Base-by-base conservation (phyloP, 768 basidiomycete species). In the Mycena vulgaris region DNA sequence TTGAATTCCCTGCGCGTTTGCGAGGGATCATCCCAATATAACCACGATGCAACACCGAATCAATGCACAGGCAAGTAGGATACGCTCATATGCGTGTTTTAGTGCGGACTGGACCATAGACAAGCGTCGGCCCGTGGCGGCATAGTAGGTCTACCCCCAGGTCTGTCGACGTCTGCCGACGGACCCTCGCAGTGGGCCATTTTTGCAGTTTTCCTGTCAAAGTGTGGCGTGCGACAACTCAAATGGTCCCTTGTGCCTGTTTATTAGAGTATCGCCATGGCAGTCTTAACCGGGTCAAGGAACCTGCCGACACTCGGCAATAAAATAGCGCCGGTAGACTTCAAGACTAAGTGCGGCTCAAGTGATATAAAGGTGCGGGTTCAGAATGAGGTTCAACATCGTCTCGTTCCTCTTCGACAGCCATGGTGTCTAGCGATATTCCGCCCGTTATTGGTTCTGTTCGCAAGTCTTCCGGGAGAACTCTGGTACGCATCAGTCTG, bases 381-480 rank as follows among this genome's bases (percentile, higher is more conserved):
- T 53, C 51, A 53, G 33, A 53, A 53, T 53, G 51, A 53, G 51
- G 51, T n/a, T 53, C 51, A 53, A 5, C 51, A 53, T 31, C 28
- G 51, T 33, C 51, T 53, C 14, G 3, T 53, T 19, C 51, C 51
- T 53, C 51, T 53, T 53, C 51, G 51, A 33, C 51, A 53, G 51
- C 51, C 51, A 53, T 53, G 51, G 51, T 33, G 51, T n/a, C n/a
- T n/a, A 19, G 23, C 23, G 30, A 53, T 33, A 53, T 53, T 31
- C 27, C 25, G 11, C 27, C 27, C 49, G 49, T 51, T 33, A 53
- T 53, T 53, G 51, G 51, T 53, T 14, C 28, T 33, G 51, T 53
- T 53, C 51, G 30, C 31, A 16, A 31, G 49, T 51, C 27, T 30
- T 28, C 49, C 49, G 51, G 51, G 51, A 53, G 51, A 53, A 53